Evolutionary conservation across 768 basidiomycete genomes (phyloP).

Genomic region (Podaxis mareebaensis): DNA sequence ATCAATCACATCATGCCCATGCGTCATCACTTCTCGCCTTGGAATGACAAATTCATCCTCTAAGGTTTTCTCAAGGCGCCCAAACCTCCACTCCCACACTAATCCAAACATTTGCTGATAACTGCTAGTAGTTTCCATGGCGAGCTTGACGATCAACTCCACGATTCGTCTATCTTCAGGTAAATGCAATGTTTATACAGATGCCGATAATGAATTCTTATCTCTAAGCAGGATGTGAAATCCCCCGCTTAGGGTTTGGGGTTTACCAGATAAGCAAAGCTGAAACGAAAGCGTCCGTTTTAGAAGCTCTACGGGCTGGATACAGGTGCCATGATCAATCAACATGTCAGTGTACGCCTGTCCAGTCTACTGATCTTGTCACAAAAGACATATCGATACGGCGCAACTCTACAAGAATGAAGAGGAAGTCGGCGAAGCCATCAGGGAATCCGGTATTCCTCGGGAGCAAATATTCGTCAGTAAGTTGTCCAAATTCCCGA

Average conservation of each 20-base stretch:
- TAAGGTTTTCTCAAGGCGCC: too few species aligned
- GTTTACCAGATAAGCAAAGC: slow-evolving; percentile 17
- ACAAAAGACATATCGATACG: slow-evolving; percentile 17
- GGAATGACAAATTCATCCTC: background rate
- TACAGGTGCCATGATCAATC: slow-evolving; percentile 15
- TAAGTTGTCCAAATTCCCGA: slow-evolving; percentile 1
- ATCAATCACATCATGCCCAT: background rate
- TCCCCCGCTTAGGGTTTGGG: slow-evolving; percentile 18
- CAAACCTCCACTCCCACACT: background rate
- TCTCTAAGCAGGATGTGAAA: slow-evolving; percentile 12
- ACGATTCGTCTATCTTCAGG: slow-evolving; percentile 27
- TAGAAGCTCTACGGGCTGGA: slow-evolving; percentile 17
- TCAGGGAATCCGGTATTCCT: slow-evolving; percentile 15
- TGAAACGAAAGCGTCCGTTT: slow-evolving; percentile 10
- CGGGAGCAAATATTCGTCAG: slow-evolving; percentile 19
- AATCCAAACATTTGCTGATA: too few species aligned
- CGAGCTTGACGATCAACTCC: slow-evolving; percentile 20
- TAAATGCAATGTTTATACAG: slow-evolving; percentile 1
- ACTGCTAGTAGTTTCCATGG: background rate
- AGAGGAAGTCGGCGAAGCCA: slow-evolving; percentile 16
- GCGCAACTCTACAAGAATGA: slow-evolving; percentile 20
- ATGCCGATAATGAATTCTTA: background rate
- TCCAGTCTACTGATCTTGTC: slow-evolving; percentile 27
- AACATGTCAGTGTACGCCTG: background rate
- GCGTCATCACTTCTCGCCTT: background rate